A percentile compares a stretch with the other conserved stretches of the same genome.
phyloP scores from a whole-genome alignment of 345 rosid genomes.

The Iberis pinnata region DNA sequence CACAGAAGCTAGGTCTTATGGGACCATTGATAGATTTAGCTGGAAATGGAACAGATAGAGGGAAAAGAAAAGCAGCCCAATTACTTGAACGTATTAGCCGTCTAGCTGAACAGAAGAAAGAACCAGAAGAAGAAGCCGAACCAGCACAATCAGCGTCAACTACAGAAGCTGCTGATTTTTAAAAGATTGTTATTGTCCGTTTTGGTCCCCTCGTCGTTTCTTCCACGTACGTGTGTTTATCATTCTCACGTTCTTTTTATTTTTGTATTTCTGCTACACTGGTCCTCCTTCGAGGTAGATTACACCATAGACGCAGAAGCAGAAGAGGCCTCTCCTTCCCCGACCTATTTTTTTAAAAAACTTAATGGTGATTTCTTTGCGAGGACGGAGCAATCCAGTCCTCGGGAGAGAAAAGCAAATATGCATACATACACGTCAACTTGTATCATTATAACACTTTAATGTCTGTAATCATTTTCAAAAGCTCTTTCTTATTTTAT shows the following conservation, averaged over 20 bases:
- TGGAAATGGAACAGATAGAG: conserved; percentile 85
- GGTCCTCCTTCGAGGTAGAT: conserved; percentile 14
- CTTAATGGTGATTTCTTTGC: conserved; percentile 23
- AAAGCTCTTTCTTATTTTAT: neutral
- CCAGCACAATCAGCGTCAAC: conserved; percentile 36
- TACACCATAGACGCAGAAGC: conserved; percentile 19
- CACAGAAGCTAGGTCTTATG: conserved; percentile 74
- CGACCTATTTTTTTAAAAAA: conserved; percentile 8
- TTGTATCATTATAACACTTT: conserved; percentile 29
- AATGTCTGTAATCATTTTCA: conserved; percentile 24
- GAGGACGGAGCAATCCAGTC: conserved; percentile 28
- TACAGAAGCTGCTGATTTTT: conserved; percentile 38
- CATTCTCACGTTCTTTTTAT: conserved; percentile 12
- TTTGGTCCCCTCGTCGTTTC: conserved; percentile 4
- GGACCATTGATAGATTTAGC: conserved; percentile 70
- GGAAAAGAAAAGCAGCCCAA: conserved; percentile 88
- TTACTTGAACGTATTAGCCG: conserved; percentile 74
- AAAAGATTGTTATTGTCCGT: neutral
- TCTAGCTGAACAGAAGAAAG: conserved; percentile 64
- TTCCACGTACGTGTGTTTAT: conserved; percentile 14
- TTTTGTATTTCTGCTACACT: conserved; percentile 4
- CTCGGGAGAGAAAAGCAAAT: conserved; percentile 20
- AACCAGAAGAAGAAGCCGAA: conserved; percentile 33
- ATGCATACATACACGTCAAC: conserved; percentile 32
- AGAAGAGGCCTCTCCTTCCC: conserved; percentile 19